These are phyloP conservation scores for Mycena galericulata DNA, from an alignment of 768 basidiomycete species.

Conservation along the genomic window DNA sequence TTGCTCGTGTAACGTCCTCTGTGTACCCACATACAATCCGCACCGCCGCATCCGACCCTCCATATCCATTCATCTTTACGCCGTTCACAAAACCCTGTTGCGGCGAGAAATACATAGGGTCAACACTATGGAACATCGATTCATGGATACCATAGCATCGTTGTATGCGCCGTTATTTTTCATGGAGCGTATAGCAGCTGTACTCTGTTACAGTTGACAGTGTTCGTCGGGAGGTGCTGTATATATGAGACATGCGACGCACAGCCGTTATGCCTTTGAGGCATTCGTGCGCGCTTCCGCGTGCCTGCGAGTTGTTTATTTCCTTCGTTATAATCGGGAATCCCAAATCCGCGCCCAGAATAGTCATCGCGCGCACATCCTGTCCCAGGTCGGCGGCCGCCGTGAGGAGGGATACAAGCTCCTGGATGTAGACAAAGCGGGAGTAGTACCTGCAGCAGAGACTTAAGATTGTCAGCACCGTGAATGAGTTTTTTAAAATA, in stretches of 20 bases:
- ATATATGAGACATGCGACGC: not conserved
- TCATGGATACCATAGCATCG: constrained; percentile 48
- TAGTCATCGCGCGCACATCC: constrained; percentile 49
- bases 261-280: not conserved
- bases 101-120: too few species aligned
- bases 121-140: too few species aligned
- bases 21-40: too few species aligned
- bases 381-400: constrained; percentile 46
- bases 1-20: too few species aligned
- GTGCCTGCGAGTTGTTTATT: constrained; percentile 32
- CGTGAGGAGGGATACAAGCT: constrained; percentile 45
- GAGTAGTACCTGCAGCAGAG: constrained; percentile 40
- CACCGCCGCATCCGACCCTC: too few species aligned
- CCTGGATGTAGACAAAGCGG: constrained; percentile 47
- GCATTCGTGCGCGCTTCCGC: constrained; percentile 37
- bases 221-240: constrained; percentile 25
- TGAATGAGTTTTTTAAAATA: not conserved
- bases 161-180: constrained; percentile 35
- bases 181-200: constrained; percentile 28
- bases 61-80: too few species aligned
- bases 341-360: constrained; percentile 43
- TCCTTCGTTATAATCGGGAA: constrained; percentile 41
- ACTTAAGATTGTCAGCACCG: not conserved
- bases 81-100: too few species aligned
- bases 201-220: constrained; percentile 25